Conservation (phyloP, 1,284 basidiomycete genomes). For the Moesziomyces aphidis region DNA sequence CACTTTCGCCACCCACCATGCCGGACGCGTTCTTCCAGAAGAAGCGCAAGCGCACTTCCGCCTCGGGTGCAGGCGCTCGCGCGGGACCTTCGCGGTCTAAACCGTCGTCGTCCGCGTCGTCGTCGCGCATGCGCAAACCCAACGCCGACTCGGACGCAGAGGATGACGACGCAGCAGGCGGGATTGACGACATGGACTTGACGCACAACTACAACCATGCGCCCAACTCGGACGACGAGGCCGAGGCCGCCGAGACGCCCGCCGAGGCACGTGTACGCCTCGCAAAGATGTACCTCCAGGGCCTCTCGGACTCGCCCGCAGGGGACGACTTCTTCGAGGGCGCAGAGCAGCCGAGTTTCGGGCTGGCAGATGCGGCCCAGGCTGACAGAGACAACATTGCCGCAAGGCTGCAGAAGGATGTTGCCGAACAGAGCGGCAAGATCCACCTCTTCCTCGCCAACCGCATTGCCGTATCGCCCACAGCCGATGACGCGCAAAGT, state of each 20-base stretch:
- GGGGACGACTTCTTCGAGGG: slow-evolving; percentile 49
- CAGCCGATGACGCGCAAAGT: neutral
- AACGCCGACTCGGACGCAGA: slow-evolving; percentile 26
- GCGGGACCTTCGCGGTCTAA: slow-evolving; percentile 30
- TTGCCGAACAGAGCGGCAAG: slow-evolving; percentile 70
- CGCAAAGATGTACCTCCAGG: slow-evolving; percentile 89
- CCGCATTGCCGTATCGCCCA: slow-evolving; percentile 55
- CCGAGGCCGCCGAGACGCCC: slow-evolving; percentile 76
- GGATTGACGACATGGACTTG: slow-evolving; percentile 61
- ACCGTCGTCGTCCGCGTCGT: slow-evolving; percentile 5
- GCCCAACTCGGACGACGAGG: slow-evolving; percentile 51
- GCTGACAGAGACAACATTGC: slow-evolving; percentile 92
- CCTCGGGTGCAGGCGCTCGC: slow-evolving; percentile 3
- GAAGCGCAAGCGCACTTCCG: slow-evolving; percentile 63
- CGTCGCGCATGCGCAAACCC: slow-evolving; percentile 16
- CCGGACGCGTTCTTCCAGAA: slow-evolving; percentile 68
- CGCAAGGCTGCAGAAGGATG: slow-evolving; percentile 77
- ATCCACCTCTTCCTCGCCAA: slow-evolving; percentile 78
- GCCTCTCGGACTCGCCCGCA: slow-evolving; percentile 69
- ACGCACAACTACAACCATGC: slow-evolving; percentile 47
- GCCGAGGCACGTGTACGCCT: slow-evolving; percentile 91
- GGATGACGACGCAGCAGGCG: slow-evolving; percentile 28
- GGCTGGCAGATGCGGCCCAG: slow-evolving; percentile 84
- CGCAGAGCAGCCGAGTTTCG: slow-evolving; percentile 69
- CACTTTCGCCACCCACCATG: slow-evolving; percentile 36